Base-by-base conservation (phyloP, 2,329 filamentous ascomycete genomes). In the Amylocarpus encephaloides region DNA sequence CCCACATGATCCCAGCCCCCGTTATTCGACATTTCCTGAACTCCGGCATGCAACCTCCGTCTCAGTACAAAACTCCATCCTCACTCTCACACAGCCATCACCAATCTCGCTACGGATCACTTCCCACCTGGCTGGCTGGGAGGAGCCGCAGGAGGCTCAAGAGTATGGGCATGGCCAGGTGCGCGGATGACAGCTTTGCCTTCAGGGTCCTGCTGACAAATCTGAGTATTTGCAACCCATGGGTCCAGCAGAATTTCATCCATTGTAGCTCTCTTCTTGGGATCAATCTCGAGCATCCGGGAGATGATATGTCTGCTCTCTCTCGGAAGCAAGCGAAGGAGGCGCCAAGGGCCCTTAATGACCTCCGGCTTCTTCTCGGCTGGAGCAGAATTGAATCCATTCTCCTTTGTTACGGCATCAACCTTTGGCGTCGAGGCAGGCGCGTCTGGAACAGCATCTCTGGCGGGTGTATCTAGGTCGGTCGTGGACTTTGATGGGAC, bases 261-360 rank as follows among this genome's bases (percentile, higher is more conserved):
- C 73, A 98, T 85, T 2, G 80, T 88, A 2, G 90, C 92, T 50
- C 93, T 81, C 58, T 86, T 85, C 64, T 81, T 85, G 0, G 91
- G 89, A 62, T 95, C 82, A 45, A 96, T 77, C 63, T 93, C 89
- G 33, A 98, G 78, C 93, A 98, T 98, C 50, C 87, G 79, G 40
- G 88, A 85, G 49, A 98, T 86, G 55, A 98, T 90, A 65, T 92
- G 85, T 46, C 93, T 78, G 57, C 86, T 94, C 69, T 97, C 93
- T 52, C 92, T 78, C 1, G 93, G 93, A 9, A 98, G 74, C 33
- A 97, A 74, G 38, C 93, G 82, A 29, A 98, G 73, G 39, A 98
- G 79, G 42, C 93, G 80, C 86, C 92, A 95, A 2, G 93, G 93
- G 0, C 93, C 93, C 63, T 90, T 88, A 60, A 98, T 94, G 0